These are phyloP conservation scores for Rhizopogon vesiculosus DNA, from an alignment of 768 basidiomycete genomes.

Conservation along the genomic window DNA sequence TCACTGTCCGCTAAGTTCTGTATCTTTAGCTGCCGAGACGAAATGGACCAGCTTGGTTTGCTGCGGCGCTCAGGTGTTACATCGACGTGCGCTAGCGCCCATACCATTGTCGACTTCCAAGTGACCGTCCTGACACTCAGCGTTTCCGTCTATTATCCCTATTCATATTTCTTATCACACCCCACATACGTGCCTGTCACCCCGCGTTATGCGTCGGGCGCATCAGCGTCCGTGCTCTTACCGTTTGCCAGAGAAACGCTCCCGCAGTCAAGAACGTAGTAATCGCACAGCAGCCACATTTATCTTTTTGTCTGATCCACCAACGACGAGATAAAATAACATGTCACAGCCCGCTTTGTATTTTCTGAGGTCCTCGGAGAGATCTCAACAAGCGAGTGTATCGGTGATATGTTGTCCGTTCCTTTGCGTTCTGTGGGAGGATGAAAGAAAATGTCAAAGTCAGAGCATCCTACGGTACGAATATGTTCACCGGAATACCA, in stretches of 20 bases:
- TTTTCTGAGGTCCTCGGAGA: background rate
- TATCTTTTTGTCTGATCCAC: background rate
- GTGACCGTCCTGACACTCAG: background rate
- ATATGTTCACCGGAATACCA: background rate
- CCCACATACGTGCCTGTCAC: background rate
- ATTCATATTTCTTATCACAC: background rate
- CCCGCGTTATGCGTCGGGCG: background rate
- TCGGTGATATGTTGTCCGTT: background rate
- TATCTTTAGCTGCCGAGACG: too few relatives aligned
- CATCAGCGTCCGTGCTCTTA: background rate
- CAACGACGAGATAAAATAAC: background rate
- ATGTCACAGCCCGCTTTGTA: background rate
- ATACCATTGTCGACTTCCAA: background rate
- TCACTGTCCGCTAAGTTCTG: background rate
- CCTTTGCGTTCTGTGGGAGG: background rate
- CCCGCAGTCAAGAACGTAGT: background rate
- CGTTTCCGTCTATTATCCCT: background rate
- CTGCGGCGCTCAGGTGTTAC: background rate
- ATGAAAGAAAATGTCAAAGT: background rate
- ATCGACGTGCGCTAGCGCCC: background rate
- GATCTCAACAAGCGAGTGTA: background rate
- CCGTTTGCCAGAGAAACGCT: background rate
- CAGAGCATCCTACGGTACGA: background rate
- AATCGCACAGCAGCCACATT: background rate
- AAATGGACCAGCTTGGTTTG: background rate